Evolutionary conservation across 2,329 filamentous ascomycete species (phyloP).

Genomic region (Botrytis deweyae): DNA sequence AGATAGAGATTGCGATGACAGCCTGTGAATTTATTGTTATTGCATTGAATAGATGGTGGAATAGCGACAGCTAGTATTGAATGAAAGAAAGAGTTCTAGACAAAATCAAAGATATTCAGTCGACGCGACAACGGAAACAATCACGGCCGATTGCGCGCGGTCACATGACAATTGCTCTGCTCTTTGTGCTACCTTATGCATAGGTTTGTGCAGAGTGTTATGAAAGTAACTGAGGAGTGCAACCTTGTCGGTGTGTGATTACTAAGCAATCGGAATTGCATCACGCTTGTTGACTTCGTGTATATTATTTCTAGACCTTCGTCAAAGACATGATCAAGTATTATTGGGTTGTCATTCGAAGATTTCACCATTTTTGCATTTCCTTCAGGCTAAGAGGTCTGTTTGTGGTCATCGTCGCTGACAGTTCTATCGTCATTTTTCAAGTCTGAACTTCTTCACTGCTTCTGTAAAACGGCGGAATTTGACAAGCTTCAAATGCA

Average conservation of each 20-base stretch:
- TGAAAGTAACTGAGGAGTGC: neutral
- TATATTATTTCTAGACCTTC: neutral
- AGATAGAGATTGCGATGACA: neutral
- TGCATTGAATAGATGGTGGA: neutral
- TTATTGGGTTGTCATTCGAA: neutral
- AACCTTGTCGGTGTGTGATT: neutral
- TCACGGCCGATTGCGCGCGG: neutral
- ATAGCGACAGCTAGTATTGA: neutral
- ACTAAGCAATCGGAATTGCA: neutral
- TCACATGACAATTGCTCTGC: neutral
- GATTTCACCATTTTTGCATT: neutral
- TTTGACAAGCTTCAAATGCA: too few species aligned
- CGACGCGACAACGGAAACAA: slow-evolving; percentile 4
- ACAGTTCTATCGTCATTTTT: neutral
- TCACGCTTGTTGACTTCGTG: neutral
- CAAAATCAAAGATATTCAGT: neutral
- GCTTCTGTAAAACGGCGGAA: too few species aligned
- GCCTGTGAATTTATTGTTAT: neutral
- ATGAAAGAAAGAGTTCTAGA: neutral
- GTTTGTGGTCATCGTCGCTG: neutral
- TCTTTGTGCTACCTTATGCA: neutral
- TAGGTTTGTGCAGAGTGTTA: neutral
- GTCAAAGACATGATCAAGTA: neutral
- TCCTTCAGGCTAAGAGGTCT: too few species aligned
- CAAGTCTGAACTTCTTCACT: neutral